phyloP scores from a whole-genome alignment of 2,329 filamentous ascomycete species.

The Sphaerostilbella broomeana region DNA sequence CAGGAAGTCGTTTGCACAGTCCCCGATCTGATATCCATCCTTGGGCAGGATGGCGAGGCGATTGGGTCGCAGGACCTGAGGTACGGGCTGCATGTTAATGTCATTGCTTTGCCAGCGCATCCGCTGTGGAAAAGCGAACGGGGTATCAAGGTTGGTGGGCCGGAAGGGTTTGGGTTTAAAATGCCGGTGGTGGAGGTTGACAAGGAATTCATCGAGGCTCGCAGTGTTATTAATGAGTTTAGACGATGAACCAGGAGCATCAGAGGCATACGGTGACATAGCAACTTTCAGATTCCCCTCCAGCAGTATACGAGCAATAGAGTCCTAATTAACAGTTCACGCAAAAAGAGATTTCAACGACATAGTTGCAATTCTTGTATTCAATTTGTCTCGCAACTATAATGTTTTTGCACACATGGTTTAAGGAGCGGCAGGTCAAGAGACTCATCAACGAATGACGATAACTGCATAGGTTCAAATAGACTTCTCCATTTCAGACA shows the following conservation, averaged over 20 bases:
- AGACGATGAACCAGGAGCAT: neutral
- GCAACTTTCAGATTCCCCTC: no score
- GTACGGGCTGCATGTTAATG: slow-evolving; percentile 44
- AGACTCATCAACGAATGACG: slow-evolving; percentile 4
- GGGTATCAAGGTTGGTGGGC: slow-evolving; percentile 29
- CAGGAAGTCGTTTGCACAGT: slow-evolving; percentile 30
- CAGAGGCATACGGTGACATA: no score
- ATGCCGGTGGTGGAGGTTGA: slow-evolving; percentile 24
- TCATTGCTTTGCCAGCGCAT: slow-evolving; percentile 43
- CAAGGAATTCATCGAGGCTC: slow-evolving; percentile 36
- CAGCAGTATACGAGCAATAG: no score
- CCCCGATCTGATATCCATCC: slow-evolving; percentile 31
- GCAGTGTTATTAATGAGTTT: slow-evolving; percentile 37
- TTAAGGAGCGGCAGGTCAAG: slow-evolving; percentile 8
- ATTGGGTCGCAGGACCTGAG: slow-evolving; percentile 44
- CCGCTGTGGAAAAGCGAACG: slow-evolving; percentile 41
- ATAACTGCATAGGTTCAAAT: neutral
- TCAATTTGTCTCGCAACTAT: slow-evolving; percentile 11
- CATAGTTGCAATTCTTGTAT: slow-evolving; percentile 8
- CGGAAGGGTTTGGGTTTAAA: slow-evolving; percentile 28
- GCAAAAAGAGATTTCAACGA: neutral
- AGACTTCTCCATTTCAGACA: neutral
- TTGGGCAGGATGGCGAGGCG: slow-evolving; percentile 40
- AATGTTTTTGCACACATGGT: neutral
- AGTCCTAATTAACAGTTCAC: no score